A percentile compares a stretch with the other conserved stretches of the same genome.
phyloP scores from a whole-genome alignment of 352 stramenopile genomes.

The Elongisporangium senticosum region DNA sequence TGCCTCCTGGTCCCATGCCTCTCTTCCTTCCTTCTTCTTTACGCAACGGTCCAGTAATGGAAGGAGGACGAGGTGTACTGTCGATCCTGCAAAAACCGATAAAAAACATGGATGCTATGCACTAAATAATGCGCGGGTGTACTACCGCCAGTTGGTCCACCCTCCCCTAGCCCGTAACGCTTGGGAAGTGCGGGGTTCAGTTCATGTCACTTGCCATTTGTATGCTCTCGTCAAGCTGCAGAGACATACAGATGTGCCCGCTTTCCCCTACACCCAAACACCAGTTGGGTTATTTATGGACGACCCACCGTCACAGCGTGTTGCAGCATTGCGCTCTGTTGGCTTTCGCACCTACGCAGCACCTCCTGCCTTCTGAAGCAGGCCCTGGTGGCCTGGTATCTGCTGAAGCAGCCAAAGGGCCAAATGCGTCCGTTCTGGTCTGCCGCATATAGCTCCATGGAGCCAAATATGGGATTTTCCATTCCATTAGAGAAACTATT shows the following conservation, averaged over 20 bases:
- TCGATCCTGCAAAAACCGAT: neutral
- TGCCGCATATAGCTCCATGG: neutral
- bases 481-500: neutral
- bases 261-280: neutral
- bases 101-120: neutral
- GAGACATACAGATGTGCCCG: neutral
- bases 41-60: neutral
- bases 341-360: neutral
- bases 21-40: neutral
- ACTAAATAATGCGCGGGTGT: neutral
- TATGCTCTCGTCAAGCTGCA: neutral
- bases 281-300: neutral
- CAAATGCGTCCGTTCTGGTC: neutral
- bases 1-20: constrained; percentile 10
- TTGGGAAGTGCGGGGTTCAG: neutral
- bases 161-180: neutral
- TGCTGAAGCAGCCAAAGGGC: neutral
- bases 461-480: neutral
- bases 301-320: neutral
- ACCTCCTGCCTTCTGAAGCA: too few relatives aligned
- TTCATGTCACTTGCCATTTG: neutral
- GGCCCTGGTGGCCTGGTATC: too few relatives aligned
- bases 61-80: neutral
- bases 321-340: neutral
- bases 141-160: neutral